Percentiles rank a stretch among this genome's conserved stretches.
phyloP scores from a whole-genome alignment of 177 flowering plant genomes.

The Tripterygium wilfordii region DNA sequence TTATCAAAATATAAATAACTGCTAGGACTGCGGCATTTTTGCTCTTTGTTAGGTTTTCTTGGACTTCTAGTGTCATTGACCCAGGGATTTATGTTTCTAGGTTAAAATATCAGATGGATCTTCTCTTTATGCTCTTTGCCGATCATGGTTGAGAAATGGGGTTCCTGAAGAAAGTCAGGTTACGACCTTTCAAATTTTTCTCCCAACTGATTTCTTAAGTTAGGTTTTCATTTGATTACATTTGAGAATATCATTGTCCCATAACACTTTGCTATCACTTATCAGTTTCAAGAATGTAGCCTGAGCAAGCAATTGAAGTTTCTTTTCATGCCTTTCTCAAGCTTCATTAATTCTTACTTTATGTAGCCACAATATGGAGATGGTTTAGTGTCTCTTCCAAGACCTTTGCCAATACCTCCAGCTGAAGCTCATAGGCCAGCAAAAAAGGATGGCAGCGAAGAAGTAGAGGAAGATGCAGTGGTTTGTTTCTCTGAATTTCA shows the following conservation, averaged over 20 bases:
- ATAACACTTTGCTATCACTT: too few species aligned
- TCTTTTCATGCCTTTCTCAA: not conserved
- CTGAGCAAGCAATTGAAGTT: not conserved
- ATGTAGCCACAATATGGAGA: conserved; percentile 45
- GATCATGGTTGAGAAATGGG: conserved; percentile 92
- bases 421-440: conserved; percentile 15
- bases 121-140: conserved; percentile 79
- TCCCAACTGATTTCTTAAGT: too few species aligned
- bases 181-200: too few species aligned
- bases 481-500: conserved; percentile 8
- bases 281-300: too few species aligned
- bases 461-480: conserved; percentile 35
- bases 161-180: conserved; percentile 71
- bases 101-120: conserved; percentile 58
- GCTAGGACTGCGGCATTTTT: too few species aligned
- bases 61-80: not conserved
- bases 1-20: too few species aligned
- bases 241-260: too few species aligned
- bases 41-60: too few species aligned
- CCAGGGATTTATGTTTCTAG: conserved; percentile 37
- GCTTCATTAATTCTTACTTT: conserved; percentile 1
- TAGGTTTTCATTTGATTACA: too few species aligned
- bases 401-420: conserved; percentile 45
- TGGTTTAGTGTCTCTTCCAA: conserved; percentile 47
- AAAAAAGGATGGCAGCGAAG: conserved; percentile 31